Conservation (phyloP, 2,329 filamentous ascomycete species). For the Lasiodiplodia sp. region DNA sequence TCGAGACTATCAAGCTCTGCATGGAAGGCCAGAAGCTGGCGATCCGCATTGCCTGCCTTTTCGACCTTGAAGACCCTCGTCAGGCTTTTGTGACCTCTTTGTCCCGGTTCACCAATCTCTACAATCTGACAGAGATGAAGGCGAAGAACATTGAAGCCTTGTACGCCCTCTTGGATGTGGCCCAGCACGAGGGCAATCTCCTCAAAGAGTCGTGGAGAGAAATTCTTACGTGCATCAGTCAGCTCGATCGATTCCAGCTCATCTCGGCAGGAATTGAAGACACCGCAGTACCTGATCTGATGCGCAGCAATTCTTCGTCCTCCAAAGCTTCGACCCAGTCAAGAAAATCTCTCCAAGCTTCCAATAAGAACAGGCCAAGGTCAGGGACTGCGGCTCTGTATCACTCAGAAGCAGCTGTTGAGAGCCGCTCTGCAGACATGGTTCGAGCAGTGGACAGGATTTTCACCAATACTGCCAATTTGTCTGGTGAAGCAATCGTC, state of each 20-base stretch:
- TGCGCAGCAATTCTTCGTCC: constrained; percentile 26
- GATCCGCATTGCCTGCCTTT: constrained; percentile 90
- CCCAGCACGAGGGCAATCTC: constrained; percentile 89
- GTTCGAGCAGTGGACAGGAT: constrained; percentile 93
- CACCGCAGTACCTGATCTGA: constrained; percentile 78
- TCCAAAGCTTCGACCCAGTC: constrained; percentile 69
- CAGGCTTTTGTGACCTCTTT: constrained; percentile 94
- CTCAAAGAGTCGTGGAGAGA: constrained; percentile 94
- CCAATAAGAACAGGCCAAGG: constrained; percentile 45
- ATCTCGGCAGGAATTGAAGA: constrained; percentile 96
- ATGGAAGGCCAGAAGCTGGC: constrained; percentile 95
- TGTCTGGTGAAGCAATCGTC: constrained; percentile 93
- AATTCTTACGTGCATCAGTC: constrained; percentile 91
- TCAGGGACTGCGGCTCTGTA: constrained; percentile 48
- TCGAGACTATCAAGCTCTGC: constrained; percentile 90
- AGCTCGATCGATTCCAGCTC: constrained; percentile 92
- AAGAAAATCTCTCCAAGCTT: constrained; percentile 71
- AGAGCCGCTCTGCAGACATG: constrained; percentile 91
- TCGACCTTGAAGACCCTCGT: constrained; percentile 89
- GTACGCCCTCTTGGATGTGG: constrained; percentile 89
- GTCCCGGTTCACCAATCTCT: constrained; percentile 92
- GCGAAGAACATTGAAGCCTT: constrained; percentile 96
- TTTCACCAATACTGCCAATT: constrained; percentile 93
- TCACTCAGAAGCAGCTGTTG: constrained; percentile 83
- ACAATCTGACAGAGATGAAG: constrained; percentile 93